Percentiles rank a stretch among this genome's conserved stretches.
These are phyloP conservation scores for Spinacia oleracea DNA, from an alignment of 179 eudicot genomes.

Conservation along the genomic window DNA sequence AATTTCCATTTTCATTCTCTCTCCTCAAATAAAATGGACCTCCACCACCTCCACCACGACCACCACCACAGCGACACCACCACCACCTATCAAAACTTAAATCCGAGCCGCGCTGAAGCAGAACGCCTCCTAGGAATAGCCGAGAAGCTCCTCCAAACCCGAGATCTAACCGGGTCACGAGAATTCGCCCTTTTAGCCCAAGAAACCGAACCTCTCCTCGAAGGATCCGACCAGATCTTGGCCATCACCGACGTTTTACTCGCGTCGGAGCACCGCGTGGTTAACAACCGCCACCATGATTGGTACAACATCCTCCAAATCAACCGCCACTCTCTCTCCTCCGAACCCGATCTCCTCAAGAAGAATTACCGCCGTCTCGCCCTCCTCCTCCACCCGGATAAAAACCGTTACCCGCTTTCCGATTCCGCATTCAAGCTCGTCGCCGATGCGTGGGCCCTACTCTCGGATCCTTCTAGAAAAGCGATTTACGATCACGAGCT, in stretches of 20 bases:
- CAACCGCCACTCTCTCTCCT: conserved; percentile 40
- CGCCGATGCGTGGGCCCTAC: conserved; percentile 67
- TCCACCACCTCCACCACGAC: conserved; percentile 25
- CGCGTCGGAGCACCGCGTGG: conserved; percentile 60
- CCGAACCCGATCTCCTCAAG: conserved; percentile 55
- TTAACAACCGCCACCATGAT: conserved; percentile 49
- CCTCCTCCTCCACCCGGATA: conserved; percentile 81
- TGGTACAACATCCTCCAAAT: conserved; percentile 69
- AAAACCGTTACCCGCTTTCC: conserved; percentile 56
- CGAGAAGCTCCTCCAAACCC: conserved; percentile 62
- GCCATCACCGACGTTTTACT: conserved; percentile 68
- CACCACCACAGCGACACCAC: not conserved
- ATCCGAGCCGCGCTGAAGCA: conserved; percentile 45
- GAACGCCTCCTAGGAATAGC: conserved; percentile 62
- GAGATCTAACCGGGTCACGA: conserved; percentile 57
- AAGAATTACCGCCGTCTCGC: conserved; percentile 78
- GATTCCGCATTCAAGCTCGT: conserved; percentile 76
- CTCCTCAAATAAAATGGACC: conserved; percentile 29
- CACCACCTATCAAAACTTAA: not conserved
- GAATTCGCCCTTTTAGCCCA: conserved; percentile 85
- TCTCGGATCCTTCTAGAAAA: conserved; percentile 44
- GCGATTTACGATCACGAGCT: conserved; percentile 48
- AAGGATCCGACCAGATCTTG: conserved; percentile 77
- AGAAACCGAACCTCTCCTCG: conserved; percentile 68
- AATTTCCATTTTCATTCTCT: not conserved